Evolutionary conservation across 768 basidiomycete species (phyloP).

Genomic region (Piloderma croceum): DNA sequence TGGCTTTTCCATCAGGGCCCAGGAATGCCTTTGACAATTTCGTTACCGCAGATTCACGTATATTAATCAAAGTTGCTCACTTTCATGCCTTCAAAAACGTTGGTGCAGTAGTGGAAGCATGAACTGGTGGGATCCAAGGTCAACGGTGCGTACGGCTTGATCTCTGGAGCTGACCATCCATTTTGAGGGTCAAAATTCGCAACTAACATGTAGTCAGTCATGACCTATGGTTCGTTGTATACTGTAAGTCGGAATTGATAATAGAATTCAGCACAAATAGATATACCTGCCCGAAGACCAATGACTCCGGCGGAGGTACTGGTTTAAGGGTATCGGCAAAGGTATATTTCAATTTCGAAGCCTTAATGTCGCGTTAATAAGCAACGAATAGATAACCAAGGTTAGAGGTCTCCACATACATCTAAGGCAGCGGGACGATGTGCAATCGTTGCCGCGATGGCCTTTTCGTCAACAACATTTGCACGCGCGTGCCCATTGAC

Average conservation of each 20-base stretch:
- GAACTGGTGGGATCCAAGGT: conserved; percentile 68
- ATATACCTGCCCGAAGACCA: conserved; percentile 53
- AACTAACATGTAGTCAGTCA: conserved; percentile 77
- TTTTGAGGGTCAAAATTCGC: conserved; percentile 52
- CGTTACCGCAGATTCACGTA: too few relatives aligned
- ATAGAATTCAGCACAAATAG: not conserved
- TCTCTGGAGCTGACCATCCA: conserved; percentile 70
- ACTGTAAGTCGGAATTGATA: conserved; percentile 1
- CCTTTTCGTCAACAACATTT: too few relatives aligned
- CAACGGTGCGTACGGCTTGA: conserved; percentile 74
- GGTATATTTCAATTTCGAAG: conserved; percentile 47
- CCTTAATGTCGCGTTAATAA: too few relatives aligned
- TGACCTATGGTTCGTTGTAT: conserved; percentile 34
- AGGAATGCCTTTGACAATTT: conserved; percentile 77
- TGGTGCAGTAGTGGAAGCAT: conserved; percentile 91
- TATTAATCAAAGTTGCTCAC: not conserved
- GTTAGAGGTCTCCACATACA: too few relatives aligned
- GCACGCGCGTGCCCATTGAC: too few relatives aligned
- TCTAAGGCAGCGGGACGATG: too few relatives aligned
- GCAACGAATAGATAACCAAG: too few relatives aligned
- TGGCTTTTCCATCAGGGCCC: conserved; percentile 62
- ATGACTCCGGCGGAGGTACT: conserved; percentile 40
- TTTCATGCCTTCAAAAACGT: conserved; percentile 86
- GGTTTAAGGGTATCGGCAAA: conserved; percentile 44
- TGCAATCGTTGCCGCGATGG: too few relatives aligned